Base-by-base conservation (phyloP, 495 filamentous ascomycete genomes). In the Apodospora peruviana region DNA sequence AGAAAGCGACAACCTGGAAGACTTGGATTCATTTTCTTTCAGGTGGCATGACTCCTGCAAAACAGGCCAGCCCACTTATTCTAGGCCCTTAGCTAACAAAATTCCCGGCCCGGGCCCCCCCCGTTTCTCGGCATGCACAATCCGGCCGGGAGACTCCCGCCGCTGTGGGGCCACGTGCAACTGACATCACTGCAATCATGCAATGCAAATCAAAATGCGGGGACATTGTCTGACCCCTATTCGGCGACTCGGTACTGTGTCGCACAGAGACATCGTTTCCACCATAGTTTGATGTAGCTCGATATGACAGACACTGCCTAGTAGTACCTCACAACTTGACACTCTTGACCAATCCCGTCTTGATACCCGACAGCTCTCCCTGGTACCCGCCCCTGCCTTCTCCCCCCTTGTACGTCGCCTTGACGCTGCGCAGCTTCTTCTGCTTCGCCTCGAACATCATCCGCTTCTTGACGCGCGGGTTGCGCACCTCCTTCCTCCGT, bases 391-490 rank as follows among this genome's bases (percentile, higher is more conserved):
- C 91, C 57, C 76, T 80, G 43, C 83, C 82, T 69, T 96, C 87
- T 27, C 90, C 91, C 58, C 90, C 91, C 71, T 86, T 87, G 68
- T 89, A 98, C 34, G 89, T 71, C 34, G 86, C 76, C 75, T 83
- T 88, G 64, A 87, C 82, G 64, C 84, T 90, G 41, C 77, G 78
- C 65, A 97, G 67, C 78, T 96, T 96, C 84, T 94, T 96, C 77
- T 88, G 84, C 77, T 94, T 95, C 53, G 87, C 82, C 57, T 91
- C 90, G 68, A 77, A 98, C 80, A 83, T 88, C 81, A 86, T 86
- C 69, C 87, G 79, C 86, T 96, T 98, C 85, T 97, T 98, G 46
- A 98, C 90, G 25, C 93, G 77, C 12, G 94, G 93, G 70, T 98
- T 98, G 51, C 93, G 77, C 40, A 87, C 82, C 45, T 93, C 88